Percentiles rank a stretch among this genome's conserved stretches.
Conservation (phyloP, 768 basidiomycete species). For the Nidularia pulvinata region DNA sequence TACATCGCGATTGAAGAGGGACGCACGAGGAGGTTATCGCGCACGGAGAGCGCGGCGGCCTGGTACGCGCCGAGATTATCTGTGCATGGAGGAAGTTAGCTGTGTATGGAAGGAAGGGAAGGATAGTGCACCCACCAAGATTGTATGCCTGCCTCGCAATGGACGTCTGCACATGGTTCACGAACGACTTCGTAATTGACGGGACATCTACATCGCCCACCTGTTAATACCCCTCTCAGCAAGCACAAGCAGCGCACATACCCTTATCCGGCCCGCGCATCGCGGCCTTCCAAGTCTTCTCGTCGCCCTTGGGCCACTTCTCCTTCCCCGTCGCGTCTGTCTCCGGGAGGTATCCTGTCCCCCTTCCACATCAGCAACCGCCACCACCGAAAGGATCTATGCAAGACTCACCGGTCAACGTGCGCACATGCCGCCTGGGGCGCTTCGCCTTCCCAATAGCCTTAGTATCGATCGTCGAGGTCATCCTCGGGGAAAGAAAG, state of each 20-base stretch:
- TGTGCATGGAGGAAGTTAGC: slow-evolving; percentile 14
- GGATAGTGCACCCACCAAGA: slow-evolving; percentile 42
- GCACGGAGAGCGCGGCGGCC: slow-evolving; percentile 83
- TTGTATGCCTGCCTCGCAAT: slow-evolving; percentile 92
- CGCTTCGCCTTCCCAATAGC: slow-evolving; percentile 63
- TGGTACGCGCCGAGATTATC: slow-evolving; percentile 90
- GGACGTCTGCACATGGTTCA: slow-evolving; percentile 86
- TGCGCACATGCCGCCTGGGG: slow-evolving; percentile 66
- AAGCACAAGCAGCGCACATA: slow-evolving; percentile 12
- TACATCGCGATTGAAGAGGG: no score
- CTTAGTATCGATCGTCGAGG: slow-evolving; percentile 63
- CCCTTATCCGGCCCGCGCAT: slow-evolving; percentile 59
- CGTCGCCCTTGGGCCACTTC: slow-evolving; percentile 84
- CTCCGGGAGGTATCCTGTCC: slow-evolving; percentile 80
- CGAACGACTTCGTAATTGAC: slow-evolving; percentile 71
- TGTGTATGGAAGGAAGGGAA: not conserved
- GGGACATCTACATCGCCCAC: slow-evolving; percentile 46
- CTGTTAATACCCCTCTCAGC: not conserved
- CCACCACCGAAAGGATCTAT: not conserved
- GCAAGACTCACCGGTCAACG: slow-evolving; percentile 51
- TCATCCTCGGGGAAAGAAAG: no score
- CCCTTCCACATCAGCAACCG: slow-evolving; percentile 2
- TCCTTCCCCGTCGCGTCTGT: slow-evolving; percentile 76
- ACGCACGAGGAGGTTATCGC: slow-evolving; percentile 84
- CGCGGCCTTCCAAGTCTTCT: slow-evolving; percentile 68